Base-by-base conservation (phyloP, 1,284 basidiomycete genomes). In the Cutaneotrichosporon sp. region DNA sequence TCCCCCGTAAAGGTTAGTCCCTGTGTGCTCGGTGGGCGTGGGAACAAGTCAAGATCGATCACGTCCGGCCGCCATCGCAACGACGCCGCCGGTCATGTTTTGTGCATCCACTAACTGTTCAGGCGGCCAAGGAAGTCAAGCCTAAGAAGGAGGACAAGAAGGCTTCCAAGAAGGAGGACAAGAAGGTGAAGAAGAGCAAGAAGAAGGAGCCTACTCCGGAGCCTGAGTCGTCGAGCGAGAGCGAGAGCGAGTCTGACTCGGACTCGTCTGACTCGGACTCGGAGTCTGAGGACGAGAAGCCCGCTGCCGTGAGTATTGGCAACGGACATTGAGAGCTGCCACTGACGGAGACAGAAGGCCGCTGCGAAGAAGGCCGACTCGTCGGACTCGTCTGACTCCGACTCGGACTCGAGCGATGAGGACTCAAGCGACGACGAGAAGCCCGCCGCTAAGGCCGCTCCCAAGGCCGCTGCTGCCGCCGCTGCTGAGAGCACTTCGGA, bases 291-390 rank as follows among this genome's bases (percentile, higher is more conserved):
- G 55, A 57, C 41, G 42, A 45, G 39, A 51, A 57, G 55, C 48
- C 55, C 33, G 50, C 29, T 44, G 38, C 24, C 17, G 51, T 53
- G 27, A 48, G 51, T 48, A 4, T 43, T 5, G 6, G 8, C n/a
- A 11, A 11, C 37, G 10, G 25, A 16, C 14, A 10, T 11, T n/a
- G 5, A 25, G 38, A 25, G 7, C 19, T 12, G 32, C 12, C 11
- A 17, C 44, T 46, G 44, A 46, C 44, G n/a, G n/a, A 35, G 5
- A 3, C 32, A 70, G 50, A 65, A 68, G 44, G 64, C 43, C 49
- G 75, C 64, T 35, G 85, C 84, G 22, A 88, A 89, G 77, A 97
- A 96, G 68, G 92, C 87, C 79, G 96, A 96, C 60, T 68, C 78
- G 81, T 72, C 68, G 39, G 60, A 63, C 35, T 39, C 55, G 32